These are phyloP conservation scores for Pulveroboletus sp. DNA, from an alignment of 768 basidiomycete species.

Conservation along the genomic window DNA sequence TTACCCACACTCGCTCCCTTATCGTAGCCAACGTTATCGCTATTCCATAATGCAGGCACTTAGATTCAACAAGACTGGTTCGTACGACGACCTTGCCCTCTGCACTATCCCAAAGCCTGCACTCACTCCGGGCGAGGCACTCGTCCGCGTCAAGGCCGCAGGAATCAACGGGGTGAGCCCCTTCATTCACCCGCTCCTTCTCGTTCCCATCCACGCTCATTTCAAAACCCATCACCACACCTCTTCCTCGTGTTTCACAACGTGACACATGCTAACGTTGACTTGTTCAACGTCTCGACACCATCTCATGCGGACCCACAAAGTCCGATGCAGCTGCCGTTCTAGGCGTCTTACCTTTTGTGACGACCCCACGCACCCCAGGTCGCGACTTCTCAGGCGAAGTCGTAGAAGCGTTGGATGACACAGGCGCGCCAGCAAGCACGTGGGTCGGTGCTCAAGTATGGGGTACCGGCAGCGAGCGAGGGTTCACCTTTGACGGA, in stretches of 20 bases:
- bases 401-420: slow-evolving; percentile 30
- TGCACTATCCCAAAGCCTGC: slow-evolving; percentile 22
- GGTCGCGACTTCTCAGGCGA: slow-evolving; percentile 34
- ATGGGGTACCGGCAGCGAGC: slow-evolving; percentile 32
- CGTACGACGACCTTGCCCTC: slow-evolving; percentile 25
- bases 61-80: slow-evolving; percentile 29
- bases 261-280: background rate
- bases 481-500: slow-evolving; percentile 31
- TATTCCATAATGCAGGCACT: slow-evolving; percentile 29
- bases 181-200: background rate
- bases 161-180: slow-evolving; percentile 31
- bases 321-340: slow-evolving; percentile 31
- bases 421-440: slow-evolving; percentile 11
- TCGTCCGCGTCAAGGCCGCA: slow-evolving; percentile 30
- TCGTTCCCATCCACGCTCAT: background rate
- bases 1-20: background rate
- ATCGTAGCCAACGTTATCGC: background rate
- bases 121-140: slow-evolving; percentile 30
- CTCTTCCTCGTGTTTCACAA: background rate
- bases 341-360: slow-evolving; percentile 27
- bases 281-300: too few relatives aligned
- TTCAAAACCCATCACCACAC: background rate
- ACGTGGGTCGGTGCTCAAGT: slow-evolving; percentile 29
- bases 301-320: too few relatives aligned
- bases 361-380: slow-evolving; percentile 29